Evolutionary conservation across 2,329 filamentous ascomycete species (phyloP).

Genomic region (Neonectria ditissima): DNA sequence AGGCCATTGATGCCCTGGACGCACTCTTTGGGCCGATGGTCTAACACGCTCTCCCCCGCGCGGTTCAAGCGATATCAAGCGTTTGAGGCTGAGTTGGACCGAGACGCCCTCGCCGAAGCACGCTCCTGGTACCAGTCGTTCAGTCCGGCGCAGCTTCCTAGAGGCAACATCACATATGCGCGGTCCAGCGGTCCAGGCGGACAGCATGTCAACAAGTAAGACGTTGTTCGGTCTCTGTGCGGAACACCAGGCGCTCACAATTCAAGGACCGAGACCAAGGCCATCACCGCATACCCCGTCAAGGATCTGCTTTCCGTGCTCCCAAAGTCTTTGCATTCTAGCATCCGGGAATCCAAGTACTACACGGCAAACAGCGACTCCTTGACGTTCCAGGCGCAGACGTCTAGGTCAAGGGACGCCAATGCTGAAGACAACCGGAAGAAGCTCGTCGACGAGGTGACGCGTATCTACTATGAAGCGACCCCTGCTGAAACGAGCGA

Average conservation of each 20-base stretch:
- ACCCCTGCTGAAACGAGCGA: slow-evolving; percentile 61
- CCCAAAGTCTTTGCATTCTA: slow-evolving; percentile 60
- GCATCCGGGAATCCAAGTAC: slow-evolving; percentile 65
- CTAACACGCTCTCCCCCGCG: slow-evolving; percentile 20
- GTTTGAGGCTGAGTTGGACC: slow-evolving; percentile 63
- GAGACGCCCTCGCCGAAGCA: slow-evolving; percentile 62
- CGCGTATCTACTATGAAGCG: slow-evolving; percentile 58
- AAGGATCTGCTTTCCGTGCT: slow-evolving; percentile 59
- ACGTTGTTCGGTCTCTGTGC: slow-evolving; percentile 47
- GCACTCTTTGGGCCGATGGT: not conserved
- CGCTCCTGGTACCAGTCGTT: slow-evolving; percentile 64
- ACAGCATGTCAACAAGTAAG: slow-evolving; percentile 73
- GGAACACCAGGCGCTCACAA: slow-evolving; percentile 55
- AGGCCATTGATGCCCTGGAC: slow-evolving; percentile 10
- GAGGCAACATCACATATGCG: slow-evolving; percentile 64
- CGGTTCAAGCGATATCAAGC: slow-evolving; percentile 58
- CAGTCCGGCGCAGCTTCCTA: slow-evolving; percentile 57
- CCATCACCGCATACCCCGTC: slow-evolving; percentile 64
- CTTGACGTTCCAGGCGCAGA: slow-evolving; percentile 67
- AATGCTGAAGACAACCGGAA: slow-evolving; percentile 66
- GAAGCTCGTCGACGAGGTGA: slow-evolving; percentile 63
- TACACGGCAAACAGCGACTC: slow-evolving; percentile 64
- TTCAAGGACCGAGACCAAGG: slow-evolving; percentile 70
- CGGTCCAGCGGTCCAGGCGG: slow-evolving; percentile 72
- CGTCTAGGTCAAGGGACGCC: slow-evolving; percentile 61